Evolutionary conservation across 768 basidiomycete genomes (phyloP), one percentile per base, ranked within the genome.

Genomic region (Leccinum olivaceopallidum): DNA sequence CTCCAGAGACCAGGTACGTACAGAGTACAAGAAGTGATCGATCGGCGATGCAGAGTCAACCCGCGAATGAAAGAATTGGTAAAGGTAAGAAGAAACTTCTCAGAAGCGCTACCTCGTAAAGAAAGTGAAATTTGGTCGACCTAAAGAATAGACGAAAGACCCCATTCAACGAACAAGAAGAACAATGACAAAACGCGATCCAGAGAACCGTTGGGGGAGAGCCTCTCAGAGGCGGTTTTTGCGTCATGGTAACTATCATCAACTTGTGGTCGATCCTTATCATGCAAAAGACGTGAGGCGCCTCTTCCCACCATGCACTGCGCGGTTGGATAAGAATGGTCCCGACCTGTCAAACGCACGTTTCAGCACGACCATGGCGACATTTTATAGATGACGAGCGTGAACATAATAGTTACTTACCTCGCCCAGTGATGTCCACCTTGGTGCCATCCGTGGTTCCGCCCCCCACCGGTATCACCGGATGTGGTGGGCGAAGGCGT

Each of bases 291-390:
- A 56, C 18, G 16, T 7, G 7, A 57, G 34, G 16, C 60, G 60
- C 22, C 30, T 68, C 50, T 53, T 67, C 51, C 50, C 53, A 39
- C 50, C 56, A 53, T 13, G 59, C 50, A 62, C 12, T 36, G 34
- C 6, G 18, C 50, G 63, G 30, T 53, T 20, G 14, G 57, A 16
- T 37, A n/a, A 5, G 5, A 32, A 26, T 6, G 42, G 52, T 3
- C 2, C 39, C 14, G 56, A 55, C 55, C 66, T 68, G 12, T 20
- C 44, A 47, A 39, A 36, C 34, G 18, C 26, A 3, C 0, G 22
- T 47, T 36, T 47, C 44, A 44, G n/a, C 2, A n/a, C 5, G n/a
- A 44, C 42, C 42, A 47, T 47, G 44, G 44, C 12, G 20, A 22
- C 20, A 20, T 18, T 44, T 20, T 22, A 47, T 9, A 6, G 4